Percentiles rank a stretch among this genome's conserved stretches.
Conservation (phyloP, 192 early-diverging fungal species). For the Coemansia sp. region DNA sequence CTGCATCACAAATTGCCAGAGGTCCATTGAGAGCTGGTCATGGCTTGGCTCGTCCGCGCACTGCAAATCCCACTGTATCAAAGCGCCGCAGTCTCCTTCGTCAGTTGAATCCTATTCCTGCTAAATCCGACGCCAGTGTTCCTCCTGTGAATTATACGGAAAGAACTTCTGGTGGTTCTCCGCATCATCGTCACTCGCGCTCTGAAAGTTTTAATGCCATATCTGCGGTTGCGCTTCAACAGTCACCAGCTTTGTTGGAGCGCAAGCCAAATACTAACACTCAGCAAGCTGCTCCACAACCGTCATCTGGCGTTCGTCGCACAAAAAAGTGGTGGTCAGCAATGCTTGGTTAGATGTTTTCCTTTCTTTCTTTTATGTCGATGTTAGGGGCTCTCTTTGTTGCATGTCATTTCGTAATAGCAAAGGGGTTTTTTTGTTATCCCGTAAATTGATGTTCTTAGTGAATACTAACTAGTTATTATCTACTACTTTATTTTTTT, state of each 20-base stretch:
- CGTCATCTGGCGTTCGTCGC: slow-evolving; percentile 1
- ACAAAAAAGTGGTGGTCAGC: slow-evolving; percentile 46
- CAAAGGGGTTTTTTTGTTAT: background rate
- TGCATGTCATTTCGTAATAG: background rate
- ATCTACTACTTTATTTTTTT: background rate
- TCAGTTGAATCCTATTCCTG: slow-evolving; percentile 23
- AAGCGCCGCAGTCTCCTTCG: slow-evolving; percentile 43
- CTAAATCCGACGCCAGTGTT: slow-evolving; percentile 8
- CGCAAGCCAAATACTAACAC: background rate
- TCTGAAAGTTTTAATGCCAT: background rate
- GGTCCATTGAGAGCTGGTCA: background rate
- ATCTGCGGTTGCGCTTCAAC: background rate
- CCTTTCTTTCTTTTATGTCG: background rate
- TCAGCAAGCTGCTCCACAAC: background rate
- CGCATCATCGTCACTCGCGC: background rate
- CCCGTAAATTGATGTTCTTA: background rate
- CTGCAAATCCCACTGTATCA: slow-evolving; percentile 8
- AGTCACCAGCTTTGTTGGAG: background rate
- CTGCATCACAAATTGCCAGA: background rate
- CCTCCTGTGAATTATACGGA: background rate
- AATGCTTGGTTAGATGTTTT: slow-evolving; percentile 22
- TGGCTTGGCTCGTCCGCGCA: slow-evolving; percentile 15
- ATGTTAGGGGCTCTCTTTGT: background rate
- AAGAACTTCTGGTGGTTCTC: background rate
- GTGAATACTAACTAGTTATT: background rate